Base-by-base conservation (phyloP, 2,329 filamentous ascomycete genomes). In the Hypoxylon sp. region DNA sequence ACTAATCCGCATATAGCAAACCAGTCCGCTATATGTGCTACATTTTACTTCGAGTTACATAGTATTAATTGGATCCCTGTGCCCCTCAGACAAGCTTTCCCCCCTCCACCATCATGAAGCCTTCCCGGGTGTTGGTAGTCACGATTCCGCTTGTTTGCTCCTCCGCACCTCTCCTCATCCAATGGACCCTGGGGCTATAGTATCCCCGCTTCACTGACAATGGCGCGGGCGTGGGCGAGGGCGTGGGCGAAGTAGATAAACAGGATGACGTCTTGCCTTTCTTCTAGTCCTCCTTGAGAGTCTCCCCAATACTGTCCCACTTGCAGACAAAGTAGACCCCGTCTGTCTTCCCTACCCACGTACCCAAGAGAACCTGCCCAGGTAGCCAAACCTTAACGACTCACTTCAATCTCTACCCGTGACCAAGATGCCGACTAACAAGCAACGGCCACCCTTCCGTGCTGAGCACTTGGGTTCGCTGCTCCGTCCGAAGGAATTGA, bases 401-500 rank as follows among this genome's bases (percentile, higher is more conserved):
- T 49, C 22, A 33, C 30, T 20, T 44, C 10, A 11, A 51, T 46
- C 46, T 44, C 20, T 2, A 59, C n/a, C 25, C 44, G 48, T 22
- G n/a, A 51, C 20, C 63, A 65, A 48, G 40, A 79, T 78, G 77
- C 61, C 68, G 17, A 51, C 54, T 46, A 77, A 76, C 63, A 79
- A 78, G 72, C 77, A 76, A 68, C 69, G 72, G n/a, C 82, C 82
- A 2, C 92, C 91, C 49, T 93, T 92, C 83, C 86, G 91, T 72
- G 92, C 92, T 54, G 92, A 94, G 84, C 91, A 94, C 76, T 84
- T 93, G 72, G 92, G 91, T 73, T 93, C 91, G 4, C 83, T 94
- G 33, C 87, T 93, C 51, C 89, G 92, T 10, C 91, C 91, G 5
- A 81, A 90, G 71, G 82, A 86, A 66, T 83, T 93, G 59, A 83